phyloP scores from a whole-genome alignment of 2,329 filamentous ascomycete genomes.

The Fusarium phyllophilum region DNA sequence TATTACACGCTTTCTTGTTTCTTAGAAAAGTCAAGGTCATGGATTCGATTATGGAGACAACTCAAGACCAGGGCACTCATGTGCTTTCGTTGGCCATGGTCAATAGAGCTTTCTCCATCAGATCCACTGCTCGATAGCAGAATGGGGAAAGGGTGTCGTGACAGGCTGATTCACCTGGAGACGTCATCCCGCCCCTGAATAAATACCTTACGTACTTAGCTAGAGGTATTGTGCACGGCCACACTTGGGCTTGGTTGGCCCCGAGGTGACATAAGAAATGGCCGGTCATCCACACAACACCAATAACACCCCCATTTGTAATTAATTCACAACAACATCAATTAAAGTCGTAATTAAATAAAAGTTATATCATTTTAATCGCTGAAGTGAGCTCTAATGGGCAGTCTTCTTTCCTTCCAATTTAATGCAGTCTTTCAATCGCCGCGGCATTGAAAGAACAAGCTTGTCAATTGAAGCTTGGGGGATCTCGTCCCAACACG shows the following conservation, averaged over 20 bases:
- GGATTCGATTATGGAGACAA: slow-evolving; percentile 1
- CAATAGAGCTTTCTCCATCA: slow-evolving; percentile 19
- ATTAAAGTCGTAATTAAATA: too few relatives aligned
- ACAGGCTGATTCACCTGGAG: neutral
- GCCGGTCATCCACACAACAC: too few relatives aligned
- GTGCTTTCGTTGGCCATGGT: slow-evolving; percentile 19
- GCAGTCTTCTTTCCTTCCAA: too few relatives aligned
- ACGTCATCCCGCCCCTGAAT: slow-evolving; percentile 5
- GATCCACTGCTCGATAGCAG: neutral
- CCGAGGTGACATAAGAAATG: too few relatives aligned
- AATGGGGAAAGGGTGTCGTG: neutral
- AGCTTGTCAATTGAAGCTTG: too few relatives aligned
- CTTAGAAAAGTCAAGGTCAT: slow-evolving; percentile 22
- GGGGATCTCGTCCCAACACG: too few relatives aligned
- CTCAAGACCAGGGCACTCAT: neutral
- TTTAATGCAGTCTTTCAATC: too few relatives aligned
- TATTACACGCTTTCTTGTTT: neutral
- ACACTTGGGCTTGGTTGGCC: neutral
- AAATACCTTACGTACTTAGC: neutral
- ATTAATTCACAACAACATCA: too few relatives aligned
- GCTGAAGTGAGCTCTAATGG: too few relatives aligned
- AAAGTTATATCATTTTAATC: too few relatives aligned
- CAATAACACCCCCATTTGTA: too few relatives aligned
- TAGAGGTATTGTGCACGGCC: slow-evolving; percentile 1
- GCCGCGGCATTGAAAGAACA: too few relatives aligned